Percentiles rank a stretch among this genome's conserved stretches.
phyloP scores from a whole-genome alignment of 257 asterid species.

The Lantana camara region DNA sequence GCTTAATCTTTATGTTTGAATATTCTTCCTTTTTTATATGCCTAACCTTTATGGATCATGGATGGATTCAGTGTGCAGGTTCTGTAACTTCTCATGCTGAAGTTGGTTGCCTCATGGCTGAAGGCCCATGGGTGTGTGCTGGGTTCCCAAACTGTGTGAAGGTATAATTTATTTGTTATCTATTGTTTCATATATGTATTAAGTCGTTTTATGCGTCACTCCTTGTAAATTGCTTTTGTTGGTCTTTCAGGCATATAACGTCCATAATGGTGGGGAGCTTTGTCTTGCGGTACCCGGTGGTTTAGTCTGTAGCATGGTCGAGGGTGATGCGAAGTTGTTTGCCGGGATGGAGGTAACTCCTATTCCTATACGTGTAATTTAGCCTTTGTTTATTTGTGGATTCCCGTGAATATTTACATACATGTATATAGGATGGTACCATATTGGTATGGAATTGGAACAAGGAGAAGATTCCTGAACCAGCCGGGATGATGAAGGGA shows the following conservation, averaged over 20 bases:
- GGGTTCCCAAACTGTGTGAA: conserved; percentile 52
- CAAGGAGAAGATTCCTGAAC: conserved; percentile 32
- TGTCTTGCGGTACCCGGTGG: conserved; percentile 47
- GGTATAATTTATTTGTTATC: conserved; percentile 30
- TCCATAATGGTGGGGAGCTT: conserved; percentile 38
- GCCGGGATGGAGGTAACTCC: conserved; percentile 65
- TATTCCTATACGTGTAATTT: background rate
- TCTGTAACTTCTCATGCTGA: conserved; percentile 31
- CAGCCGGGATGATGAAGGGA: conserved; percentile 39
- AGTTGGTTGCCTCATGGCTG: conserved; percentile 47
- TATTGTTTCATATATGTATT: background rate
- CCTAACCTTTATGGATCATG: background rate
- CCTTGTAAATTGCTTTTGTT: background rate
- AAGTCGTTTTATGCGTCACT: background rate
- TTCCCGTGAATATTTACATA: background rate
- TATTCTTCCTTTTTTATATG: background rate
- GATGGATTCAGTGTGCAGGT: conserved; percentile 38
- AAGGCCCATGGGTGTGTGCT: conserved; percentile 66
- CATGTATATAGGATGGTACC: conserved; percentile 53
- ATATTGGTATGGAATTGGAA: conserved; percentile 56
- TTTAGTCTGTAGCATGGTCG: conserved; percentile 44
- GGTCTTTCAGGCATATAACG: conserved; percentile 56
- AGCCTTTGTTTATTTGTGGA: background rate
- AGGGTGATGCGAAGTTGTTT: conserved; percentile 42
- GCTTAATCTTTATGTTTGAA: too few species aligned